Conservation (phyloP, 2,329 filamentous ascomycete genomes). For the Ciborinia camelliae region DNA sequence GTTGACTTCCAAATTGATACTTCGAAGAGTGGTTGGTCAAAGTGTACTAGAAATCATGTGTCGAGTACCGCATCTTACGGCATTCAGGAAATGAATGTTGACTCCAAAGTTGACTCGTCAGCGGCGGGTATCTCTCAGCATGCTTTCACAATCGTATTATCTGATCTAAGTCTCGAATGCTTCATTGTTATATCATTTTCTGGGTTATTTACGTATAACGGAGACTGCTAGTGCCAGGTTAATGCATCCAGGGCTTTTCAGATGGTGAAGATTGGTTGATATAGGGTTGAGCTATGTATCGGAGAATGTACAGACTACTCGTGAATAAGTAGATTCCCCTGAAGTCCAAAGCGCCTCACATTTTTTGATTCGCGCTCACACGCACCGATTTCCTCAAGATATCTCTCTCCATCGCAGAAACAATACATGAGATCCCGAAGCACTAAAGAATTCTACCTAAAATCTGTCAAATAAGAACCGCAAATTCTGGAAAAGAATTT, state of each 20-base stretch:
- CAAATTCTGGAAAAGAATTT: conserved; percentile 36
- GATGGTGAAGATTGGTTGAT: too few species aligned
- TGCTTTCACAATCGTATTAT: not conserved
- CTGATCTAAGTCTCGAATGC: not conserved
- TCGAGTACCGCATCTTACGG: not conserved
- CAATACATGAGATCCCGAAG: conserved; percentile 27
- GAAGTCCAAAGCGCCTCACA: too few species aligned
- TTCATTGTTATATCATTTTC: not conserved
- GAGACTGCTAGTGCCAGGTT: not conserved
- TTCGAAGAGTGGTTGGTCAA: not conserved
- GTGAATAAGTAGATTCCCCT: too few species aligned
- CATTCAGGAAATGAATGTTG: too few species aligned
- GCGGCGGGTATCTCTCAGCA: not conserved
- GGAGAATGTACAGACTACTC: too few species aligned
- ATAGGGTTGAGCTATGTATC: too few species aligned
- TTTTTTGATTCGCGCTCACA: too few species aligned
- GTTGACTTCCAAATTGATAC: not conserved
- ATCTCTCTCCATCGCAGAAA: conserved; percentile 41
- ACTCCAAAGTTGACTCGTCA: not conserved
- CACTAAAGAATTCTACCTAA: conserved; percentile 38
- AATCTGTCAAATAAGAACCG: conserved; percentile 39
- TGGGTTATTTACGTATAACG: not conserved
- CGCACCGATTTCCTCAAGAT: too few species aligned
- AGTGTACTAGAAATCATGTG: not conserved
- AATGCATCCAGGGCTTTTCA: not conserved